Conservation (phyloP, 371 early-diverging fungal species). For the Thermomucor indicae-seudaticae region DNA sequence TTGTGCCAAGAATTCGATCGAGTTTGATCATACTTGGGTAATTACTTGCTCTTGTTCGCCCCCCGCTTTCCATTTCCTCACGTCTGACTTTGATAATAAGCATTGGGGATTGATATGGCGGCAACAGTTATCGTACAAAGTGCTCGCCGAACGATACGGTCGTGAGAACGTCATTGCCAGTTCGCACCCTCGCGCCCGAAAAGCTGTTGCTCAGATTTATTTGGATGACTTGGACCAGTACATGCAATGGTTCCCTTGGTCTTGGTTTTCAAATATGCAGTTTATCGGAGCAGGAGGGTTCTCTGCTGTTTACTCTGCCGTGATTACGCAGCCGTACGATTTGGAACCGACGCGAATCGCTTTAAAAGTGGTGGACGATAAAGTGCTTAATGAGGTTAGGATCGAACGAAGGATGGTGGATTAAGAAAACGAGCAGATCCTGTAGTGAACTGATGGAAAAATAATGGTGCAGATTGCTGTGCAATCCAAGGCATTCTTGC, state of each 20-base stretch:
- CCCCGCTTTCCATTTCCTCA: not conserved
- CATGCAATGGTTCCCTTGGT: constrained; percentile 50
- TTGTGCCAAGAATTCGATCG: constrained; percentile 23
- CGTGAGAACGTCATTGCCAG: constrained; percentile 25
- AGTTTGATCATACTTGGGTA: constrained; percentile 46
- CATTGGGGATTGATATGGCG: constrained; percentile 42
- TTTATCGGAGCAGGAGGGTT: constrained; percentile 49
- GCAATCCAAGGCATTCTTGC: constrained; percentile 43
- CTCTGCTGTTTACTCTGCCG: constrained; percentile 42
- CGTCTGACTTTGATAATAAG: constrained; percentile 8
- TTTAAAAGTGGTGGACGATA: constrained; percentile 44
- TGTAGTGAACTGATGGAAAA: not conserved
- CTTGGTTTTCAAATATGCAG: constrained; percentile 45
- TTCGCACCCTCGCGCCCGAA: constrained; percentile 29
- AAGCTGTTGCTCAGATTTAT: constrained; percentile 35
- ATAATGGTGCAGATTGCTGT: constrained; percentile 30
- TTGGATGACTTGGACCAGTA: constrained; percentile 28
- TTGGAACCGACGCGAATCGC: constrained; percentile 32
- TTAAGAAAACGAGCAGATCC: not conserved
- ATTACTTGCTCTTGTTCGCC: not conserved
- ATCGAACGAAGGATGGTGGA: not conserved
- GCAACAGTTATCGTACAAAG: constrained; percentile 34
- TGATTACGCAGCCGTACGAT: constrained; percentile 33
- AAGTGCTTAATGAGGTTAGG: constrained; percentile 37
- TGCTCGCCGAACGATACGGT: constrained; percentile 28